Percentiles rank a stretch among this genome's conserved stretches.
phyloP scores from a whole-genome alignment of 345 rosid genomes.

The Dovyalis caffra region DNA sequence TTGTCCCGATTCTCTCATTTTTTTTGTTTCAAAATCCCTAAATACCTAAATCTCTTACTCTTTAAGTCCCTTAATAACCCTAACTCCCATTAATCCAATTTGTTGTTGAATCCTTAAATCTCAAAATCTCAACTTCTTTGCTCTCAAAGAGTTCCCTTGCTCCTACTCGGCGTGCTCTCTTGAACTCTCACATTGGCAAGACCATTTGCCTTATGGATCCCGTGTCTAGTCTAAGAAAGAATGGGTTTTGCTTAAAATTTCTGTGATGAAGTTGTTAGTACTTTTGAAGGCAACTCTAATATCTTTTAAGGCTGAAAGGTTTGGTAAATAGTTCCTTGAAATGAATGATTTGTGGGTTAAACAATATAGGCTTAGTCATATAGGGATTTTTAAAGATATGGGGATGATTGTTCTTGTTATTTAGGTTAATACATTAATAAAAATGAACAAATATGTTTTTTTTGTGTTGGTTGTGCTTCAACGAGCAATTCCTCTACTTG shows the following conservation, averaged over 20 bases:
- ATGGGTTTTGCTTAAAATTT: constrained; percentile 24
- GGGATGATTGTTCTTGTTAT: constrained; percentile 29
- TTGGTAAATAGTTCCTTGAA: constrained; percentile 18
- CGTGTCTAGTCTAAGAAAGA: constrained; percentile 31
- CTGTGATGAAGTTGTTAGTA: constrained; percentile 27
- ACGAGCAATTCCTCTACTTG: constrained; percentile 30
- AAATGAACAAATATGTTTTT: constrained; percentile 27
- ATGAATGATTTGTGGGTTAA: constrained; percentile 35
- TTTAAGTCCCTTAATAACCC: too few relatives aligned
- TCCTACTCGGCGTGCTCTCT: constrained; percentile 24
- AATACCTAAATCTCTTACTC: too few relatives aligned
- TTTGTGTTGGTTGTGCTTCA: constrained; percentile 31
- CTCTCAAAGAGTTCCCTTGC: constrained; percentile 22
- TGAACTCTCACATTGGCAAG: constrained; percentile 26
- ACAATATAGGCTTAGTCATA: constrained; percentile 27
- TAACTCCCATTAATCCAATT: too few relatives aligned
- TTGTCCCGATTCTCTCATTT: too few relatives aligned
- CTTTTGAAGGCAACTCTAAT: constrained; percentile 31
- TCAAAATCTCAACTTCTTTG: constrained; percentile 20
- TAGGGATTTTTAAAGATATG: constrained; percentile 31
- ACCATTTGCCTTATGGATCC: constrained; percentile 29
- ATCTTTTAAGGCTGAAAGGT: constrained; percentile 31
- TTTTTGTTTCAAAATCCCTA: too few relatives aligned
- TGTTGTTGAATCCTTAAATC: too few relatives aligned
- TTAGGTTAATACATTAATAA: constrained; percentile 24